Conservation (phyloP, 2,329 filamentous ascomycete genomes). For the Ceratocystiopsis brevicomis region DNA sequence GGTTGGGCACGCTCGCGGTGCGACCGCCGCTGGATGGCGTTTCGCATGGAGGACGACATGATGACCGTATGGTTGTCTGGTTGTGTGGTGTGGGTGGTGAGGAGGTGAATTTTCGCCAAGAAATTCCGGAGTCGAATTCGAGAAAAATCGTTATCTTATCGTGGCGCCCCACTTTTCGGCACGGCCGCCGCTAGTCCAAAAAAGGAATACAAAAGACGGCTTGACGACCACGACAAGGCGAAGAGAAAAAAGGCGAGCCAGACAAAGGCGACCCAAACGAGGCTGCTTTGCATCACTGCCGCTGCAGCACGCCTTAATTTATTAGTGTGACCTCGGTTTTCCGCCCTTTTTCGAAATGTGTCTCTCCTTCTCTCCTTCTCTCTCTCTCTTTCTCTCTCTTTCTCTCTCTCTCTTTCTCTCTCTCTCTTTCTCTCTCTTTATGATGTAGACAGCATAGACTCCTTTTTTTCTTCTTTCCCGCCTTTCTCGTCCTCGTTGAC, state of each 20-base stretch:
- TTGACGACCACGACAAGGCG: too few species aligned
- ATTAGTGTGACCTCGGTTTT: too few species aligned
- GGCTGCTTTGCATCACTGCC: too few species aligned
- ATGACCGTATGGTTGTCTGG: constrained; percentile 4
- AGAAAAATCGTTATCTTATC: not conserved
- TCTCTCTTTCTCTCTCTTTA: not conserved
- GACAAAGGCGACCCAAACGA: too few species aligned
- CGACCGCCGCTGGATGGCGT: constrained; percentile 25
- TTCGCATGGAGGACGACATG: constrained; percentile 11
- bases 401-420: too few species aligned
- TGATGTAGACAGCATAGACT: too few species aligned
- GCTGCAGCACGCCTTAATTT: too few species aligned
- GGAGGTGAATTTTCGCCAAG: not conserved
- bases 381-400: not conserved
- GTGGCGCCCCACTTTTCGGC: not conserved
- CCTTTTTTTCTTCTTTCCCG: not conserved
- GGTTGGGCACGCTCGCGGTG: constrained; percentile 86
- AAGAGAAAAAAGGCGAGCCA: too few species aligned
- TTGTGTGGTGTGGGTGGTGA: not conserved
- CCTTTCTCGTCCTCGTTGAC: too few species aligned
- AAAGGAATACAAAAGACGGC: too few species aligned
- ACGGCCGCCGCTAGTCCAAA: not conserved
- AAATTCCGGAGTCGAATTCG: not conserved
- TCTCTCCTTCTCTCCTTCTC: too few species aligned
- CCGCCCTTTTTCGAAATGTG: too few species aligned